phyloP scores from a whole-genome alignment of 176 grass and related monocot species.

The Phoenix dactylifera region DNA sequence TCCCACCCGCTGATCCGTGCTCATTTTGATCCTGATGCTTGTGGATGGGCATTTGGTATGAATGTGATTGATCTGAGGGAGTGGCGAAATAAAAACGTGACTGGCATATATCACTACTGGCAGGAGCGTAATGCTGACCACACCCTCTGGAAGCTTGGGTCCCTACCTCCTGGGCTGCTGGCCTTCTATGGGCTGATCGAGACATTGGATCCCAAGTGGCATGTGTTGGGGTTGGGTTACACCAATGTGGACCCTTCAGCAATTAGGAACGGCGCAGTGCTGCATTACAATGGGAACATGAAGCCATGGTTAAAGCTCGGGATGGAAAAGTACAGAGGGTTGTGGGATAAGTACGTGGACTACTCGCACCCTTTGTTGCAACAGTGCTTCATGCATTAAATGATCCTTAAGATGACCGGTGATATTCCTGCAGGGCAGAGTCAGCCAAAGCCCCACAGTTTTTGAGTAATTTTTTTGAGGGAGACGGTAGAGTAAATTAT shows the following conservation, averaged over 20 bases:
- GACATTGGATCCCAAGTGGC: conserved; percentile 81
- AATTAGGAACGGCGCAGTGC: conserved; percentile 87
- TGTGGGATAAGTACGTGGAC: conserved; percentile 95
- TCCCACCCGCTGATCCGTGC: conserved; percentile 86
- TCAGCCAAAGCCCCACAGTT: no score
- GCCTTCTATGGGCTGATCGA: conserved; percentile 91
- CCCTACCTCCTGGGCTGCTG: conserved; percentile 85
- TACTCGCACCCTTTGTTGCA: conserved; percentile 92
- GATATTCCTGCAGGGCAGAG: no score
- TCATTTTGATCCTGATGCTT: conserved; percentile 97
- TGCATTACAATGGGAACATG: conserved; percentile 99
- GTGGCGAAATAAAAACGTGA: conserved; percentile 93
- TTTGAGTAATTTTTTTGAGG: no score
- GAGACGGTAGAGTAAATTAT: no score
- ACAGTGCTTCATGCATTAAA: conserved; percentile 46
- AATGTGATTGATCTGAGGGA: conserved; percentile 85
- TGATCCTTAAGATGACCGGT: no score
- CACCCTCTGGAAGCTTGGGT: conserved; percentile 94
- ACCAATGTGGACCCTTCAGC: conserved; percentile 57
- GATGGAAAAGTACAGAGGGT: conserved; percentile 93
- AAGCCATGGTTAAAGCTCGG: conserved; percentile 98
- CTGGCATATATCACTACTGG: conserved; percentile 98
- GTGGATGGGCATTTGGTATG: conserved; percentile 99
- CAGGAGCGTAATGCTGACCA: conserved; percentile 90
- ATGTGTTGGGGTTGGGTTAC: conserved; percentile 91